These are phyloP conservation scores for Euclidium syriacum DNA, from an alignment of 345 rosid genomes.

Conservation along the genomic window DNA sequence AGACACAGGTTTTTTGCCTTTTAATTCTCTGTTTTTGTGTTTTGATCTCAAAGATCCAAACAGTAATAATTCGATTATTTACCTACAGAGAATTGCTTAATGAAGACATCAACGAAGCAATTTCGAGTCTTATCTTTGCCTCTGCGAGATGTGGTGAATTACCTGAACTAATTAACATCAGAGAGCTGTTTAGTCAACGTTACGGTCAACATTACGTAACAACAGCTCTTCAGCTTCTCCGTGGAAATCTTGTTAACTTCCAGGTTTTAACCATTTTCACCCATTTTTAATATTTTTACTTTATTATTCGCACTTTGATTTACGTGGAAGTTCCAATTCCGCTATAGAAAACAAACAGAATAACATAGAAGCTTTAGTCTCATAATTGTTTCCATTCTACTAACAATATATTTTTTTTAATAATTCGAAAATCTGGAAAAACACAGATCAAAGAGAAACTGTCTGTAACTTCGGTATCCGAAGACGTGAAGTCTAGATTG, in stretches of 20 bases:
- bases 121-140: slow-evolving; percentile 78
- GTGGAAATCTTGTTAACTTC: slow-evolving; percentile 62
- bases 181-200: slow-evolving; percentile 66
- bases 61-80: not conserved
- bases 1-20: slow-evolving; percentile 46
- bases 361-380: too few relatives aligned
- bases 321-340: too few relatives aligned
- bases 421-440: too few relatives aligned
- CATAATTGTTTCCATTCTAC: too few relatives aligned
- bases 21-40: not conserved
- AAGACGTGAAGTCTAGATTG: slow-evolving; percentile 43
- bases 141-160: slow-evolving; percentile 81
- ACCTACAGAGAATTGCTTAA: slow-evolving; percentile 57
- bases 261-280: slow-evolving; percentile 42
- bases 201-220: slow-evolving; percentile 54
- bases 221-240: slow-evolving; percentile 48
- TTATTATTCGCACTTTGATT: not conserved
- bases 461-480: slow-evolving; percentile 36
- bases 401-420: too few relatives aligned
- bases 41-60: not conserved
- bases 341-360: too few relatives aligned
- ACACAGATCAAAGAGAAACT: slow-evolving; percentile 55
- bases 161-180: slow-evolving; percentile 54
- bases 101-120: slow-evolving; percentile 69
- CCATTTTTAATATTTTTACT: not conserved